Conservation (phyloP, 2,329 filamentous ascomycete genomes). For the Blastomyces gilchristii region DNA sequence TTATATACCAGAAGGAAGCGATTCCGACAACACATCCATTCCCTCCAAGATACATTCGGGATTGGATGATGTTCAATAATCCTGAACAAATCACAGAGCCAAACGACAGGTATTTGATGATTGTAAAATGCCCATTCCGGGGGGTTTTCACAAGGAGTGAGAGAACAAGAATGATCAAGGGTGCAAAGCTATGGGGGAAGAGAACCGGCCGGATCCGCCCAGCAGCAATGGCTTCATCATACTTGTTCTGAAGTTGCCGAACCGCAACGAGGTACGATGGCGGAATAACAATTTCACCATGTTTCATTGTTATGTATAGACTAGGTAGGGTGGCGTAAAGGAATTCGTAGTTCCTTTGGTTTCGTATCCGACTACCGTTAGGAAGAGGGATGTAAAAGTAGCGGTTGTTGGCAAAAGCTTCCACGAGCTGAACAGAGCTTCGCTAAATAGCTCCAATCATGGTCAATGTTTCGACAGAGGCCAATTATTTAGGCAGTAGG, state of each 20-base stretch:
- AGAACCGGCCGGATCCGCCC: conserved; percentile 27
- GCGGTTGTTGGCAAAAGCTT: not conserved
- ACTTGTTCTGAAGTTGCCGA: conserved; percentile 17
- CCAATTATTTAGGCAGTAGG: not conserved
- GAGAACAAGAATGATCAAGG: conserved; percentile 31
- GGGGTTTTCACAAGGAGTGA: conserved; percentile 44
- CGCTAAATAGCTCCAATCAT: not conserved
- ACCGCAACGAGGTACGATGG: conserved; percentile 23
- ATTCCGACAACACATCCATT: conserved; percentile 48
- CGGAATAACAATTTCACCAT: conserved; percentile 11
- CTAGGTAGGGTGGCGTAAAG: not conserved
- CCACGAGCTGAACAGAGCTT: not conserved
- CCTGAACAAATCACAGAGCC: conserved; percentile 35
- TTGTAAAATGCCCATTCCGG: conserved; percentile 22
- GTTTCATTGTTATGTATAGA: not conserved
- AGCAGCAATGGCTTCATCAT: conserved; percentile 21
- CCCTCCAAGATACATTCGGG: conserved; percentile 41
- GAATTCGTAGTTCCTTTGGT: not conserved
- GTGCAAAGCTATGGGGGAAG: conserved; percentile 27
- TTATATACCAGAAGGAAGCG: conserved; percentile 43
- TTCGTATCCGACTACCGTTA: not conserved
- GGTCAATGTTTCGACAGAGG: not conserved
- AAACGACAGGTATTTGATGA: conserved; percentile 39
- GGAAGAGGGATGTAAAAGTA: not conserved
- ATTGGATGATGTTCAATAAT: conserved; percentile 35